A percentile compares a stretch with the other conserved stretches of the same genome.
Conservation (phyloP, 768 basidiomycete genomes). For the Hemileccinum impolitum region DNA sequence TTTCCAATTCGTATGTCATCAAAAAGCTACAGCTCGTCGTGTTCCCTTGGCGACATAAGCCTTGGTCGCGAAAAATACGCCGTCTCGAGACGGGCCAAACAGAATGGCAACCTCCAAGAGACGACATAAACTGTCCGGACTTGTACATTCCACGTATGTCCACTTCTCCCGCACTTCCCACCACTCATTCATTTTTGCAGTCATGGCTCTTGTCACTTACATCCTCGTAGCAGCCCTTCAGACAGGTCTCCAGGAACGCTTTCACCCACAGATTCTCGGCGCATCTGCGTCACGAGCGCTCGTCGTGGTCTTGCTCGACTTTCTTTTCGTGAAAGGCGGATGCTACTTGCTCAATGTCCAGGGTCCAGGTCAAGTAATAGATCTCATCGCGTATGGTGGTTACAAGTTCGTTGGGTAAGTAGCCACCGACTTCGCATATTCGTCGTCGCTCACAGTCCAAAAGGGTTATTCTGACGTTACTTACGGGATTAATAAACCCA, state of each 20-base stretch:
- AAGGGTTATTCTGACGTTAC: conserved; percentile 82
- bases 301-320: conserved; percentile 83
- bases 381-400: conserved; percentile 88
- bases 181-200: conserved; percentile 37
- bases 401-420: conserved; percentile 96
- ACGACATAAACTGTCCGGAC: conserved; percentile 95
- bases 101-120: conserved; percentile 86
- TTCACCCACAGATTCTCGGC: conserved; percentile 88
- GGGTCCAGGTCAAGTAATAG: conserved; percentile 65
- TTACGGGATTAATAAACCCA: conserved; percentile 63
- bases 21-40: conserved; percentile 81
- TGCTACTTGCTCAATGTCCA: conserved; percentile 92
- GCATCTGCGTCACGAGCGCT: conserved; percentile 81
- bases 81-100: conserved; percentile 60
- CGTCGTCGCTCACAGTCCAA: background rate
- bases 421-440: background rate
- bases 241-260: conserved; percentile 77
- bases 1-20: conserved; percentile 94
- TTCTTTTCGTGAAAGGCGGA: conserved; percentile 83
- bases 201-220: conserved; percentile 96
- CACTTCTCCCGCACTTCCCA: background rate
- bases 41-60: conserved; percentile 94
- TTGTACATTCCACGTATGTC: conserved; percentile 87
- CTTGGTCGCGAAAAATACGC: conserved; percentile 72
- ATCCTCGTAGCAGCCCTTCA: conserved; percentile 84